Percentiles rank a stretch among this genome's conserved stretches.
phyloP scores from a whole-genome alignment of 257 asterid genomes.

The Solanum corneliomulleri region DNA sequence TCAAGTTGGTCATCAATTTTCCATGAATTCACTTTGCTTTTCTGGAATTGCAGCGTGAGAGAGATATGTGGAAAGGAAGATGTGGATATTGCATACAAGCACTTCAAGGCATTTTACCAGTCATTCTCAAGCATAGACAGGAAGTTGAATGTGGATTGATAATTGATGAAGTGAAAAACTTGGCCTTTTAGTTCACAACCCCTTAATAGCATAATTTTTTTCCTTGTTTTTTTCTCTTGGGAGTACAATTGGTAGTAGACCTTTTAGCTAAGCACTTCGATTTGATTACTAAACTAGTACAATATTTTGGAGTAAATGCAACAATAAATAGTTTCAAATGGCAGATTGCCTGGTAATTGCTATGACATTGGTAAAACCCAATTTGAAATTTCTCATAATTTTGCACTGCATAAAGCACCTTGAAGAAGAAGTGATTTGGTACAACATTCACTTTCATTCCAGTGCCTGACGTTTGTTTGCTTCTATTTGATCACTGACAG shows the following conservation, averaged over 20 bases:
- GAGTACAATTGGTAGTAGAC: not conserved
- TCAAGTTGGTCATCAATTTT: not conserved
- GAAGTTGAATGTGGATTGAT: slow-evolving; percentile 50
- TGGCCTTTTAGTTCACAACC: not conserved
- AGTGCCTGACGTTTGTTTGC: not conserved
- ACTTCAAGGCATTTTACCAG: slow-evolving; percentile 83
- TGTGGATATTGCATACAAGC: slow-evolving; percentile 81
- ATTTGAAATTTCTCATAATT: not conserved
- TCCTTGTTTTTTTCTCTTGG: not conserved
- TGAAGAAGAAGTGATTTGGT: not conserved
- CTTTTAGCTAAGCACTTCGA: not conserved
- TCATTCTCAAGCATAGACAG: slow-evolving; percentile 69
- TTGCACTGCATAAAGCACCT: not conserved
- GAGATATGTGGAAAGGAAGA: slow-evolving; percentile 94
- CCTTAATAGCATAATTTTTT: not conserved
- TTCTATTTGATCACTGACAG: slow-evolving; percentile 9
- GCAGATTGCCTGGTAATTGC: not conserved
- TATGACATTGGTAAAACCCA: not conserved
- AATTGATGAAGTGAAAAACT: not conserved
- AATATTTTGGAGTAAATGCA: not conserved
- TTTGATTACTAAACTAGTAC: not conserved
- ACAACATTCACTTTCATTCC: slow-evolving; percentile 5
- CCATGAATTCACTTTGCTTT: not conserved
- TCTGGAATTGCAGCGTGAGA: slow-evolving; percentile 51
- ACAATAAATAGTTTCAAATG: not conserved